Conservation (phyloP, 148 eudicot species). For the Arctostaphylos glauca region DNA sequence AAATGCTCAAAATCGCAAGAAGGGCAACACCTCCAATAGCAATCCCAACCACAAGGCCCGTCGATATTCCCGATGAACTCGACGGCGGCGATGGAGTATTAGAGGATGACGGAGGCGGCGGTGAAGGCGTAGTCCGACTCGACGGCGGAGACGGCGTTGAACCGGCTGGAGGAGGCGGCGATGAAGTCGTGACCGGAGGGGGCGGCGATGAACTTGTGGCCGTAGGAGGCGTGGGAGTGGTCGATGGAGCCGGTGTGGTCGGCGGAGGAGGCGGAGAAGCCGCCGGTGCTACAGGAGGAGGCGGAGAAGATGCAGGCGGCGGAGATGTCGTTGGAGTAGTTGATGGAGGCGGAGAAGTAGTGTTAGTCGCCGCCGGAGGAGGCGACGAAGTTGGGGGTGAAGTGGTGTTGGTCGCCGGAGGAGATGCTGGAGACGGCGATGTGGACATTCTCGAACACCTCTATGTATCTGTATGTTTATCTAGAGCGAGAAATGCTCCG, state of each 20-base stretch:
- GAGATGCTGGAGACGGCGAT: constrained; percentile 32
- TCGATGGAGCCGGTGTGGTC: constrained; percentile 31
- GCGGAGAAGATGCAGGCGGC: constrained; percentile 37
- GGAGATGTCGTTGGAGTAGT: constrained; percentile 28
- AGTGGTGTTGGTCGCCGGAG: constrained; percentile 26
- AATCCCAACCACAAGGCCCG: constrained; percentile 67
- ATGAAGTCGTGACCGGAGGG: constrained; percentile 10
- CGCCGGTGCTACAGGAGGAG: constrained; percentile 27
- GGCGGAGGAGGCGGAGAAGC: constrained; percentile 28
- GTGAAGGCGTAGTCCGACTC: constrained; percentile 18
- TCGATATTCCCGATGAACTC: constrained; percentile 42
- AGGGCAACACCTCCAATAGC: constrained; percentile 62
- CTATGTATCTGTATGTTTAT: not conserved
- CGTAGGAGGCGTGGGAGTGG: constrained; percentile 25
- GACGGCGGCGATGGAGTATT: constrained; percentile 28
- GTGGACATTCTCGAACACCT: constrained; percentile 15
- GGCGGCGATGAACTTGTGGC: not conserved
- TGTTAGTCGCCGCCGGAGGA: not conserved
- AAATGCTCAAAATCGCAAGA: constrained; percentile 40
- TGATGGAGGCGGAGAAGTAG: constrained; percentile 16
- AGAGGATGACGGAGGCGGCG: constrained; percentile 23
- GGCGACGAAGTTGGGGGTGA: constrained; percentile 12
- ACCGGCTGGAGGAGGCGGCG: constrained; percentile 35
- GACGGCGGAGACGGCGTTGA: constrained; percentile 31
- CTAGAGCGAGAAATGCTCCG: not conserved